Evolutionary conservation across 495 filamentous ascomycete species (phyloP).

Genomic region (Xeromyces bisporus): DNA sequence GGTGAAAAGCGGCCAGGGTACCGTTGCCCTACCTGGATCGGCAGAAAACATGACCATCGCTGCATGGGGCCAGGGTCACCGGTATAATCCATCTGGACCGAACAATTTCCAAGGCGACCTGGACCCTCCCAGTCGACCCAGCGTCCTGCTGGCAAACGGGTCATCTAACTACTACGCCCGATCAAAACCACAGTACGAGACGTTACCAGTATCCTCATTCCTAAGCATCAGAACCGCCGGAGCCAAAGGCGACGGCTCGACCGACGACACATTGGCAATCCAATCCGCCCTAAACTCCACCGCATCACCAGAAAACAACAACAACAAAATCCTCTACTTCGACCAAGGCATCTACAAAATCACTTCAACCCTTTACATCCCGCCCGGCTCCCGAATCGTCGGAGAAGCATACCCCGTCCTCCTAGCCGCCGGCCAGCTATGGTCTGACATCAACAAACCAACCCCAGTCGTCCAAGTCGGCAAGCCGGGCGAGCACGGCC

Average conservation of each 20-base stretch:
- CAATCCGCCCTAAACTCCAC: slow-evolving; percentile 28
- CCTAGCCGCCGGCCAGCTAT: slow-evolving; percentile 41
- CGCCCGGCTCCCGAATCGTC: slow-evolving; percentile 25
- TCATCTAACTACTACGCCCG: slow-evolving; percentile 31
- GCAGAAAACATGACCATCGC: slow-evolving; percentile 35
- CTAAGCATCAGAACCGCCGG: slow-evolving; percentile 39
- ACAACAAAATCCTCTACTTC: slow-evolving; percentile 33
- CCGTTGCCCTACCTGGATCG: slow-evolving; percentile 41
- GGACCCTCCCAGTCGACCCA: slow-evolving; percentile 20
- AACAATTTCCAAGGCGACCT: slow-evolving; percentile 24
- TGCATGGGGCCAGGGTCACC: slow-evolving; percentile 37
- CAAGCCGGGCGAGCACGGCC: slow-evolving; percentile 31
- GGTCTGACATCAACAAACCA: slow-evolving; percentile 42
- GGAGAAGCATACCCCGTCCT: slow-evolving; percentile 47
- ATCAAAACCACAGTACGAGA: slow-evolving; percentile 38
- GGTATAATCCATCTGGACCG: slow-evolving; percentile 27
- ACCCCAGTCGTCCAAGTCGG: slow-evolving; percentile 51
- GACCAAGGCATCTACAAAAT: slow-evolving; percentile 32
- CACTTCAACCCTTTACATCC: slow-evolving; percentile 29
- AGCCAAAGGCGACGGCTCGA: slow-evolving; percentile 51
- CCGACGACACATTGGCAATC: slow-evolving; percentile 46
- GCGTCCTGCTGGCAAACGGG: slow-evolving; percentile 17
- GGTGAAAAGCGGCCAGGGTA: slow-evolving; percentile 35
- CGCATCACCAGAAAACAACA: slow-evolving; percentile 10
- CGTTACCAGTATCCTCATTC: slow-evolving; percentile 33